These are phyloP conservation scores for Magnusiomyces fungicola DNA, from an alignment of 1,139 yeast species.

Conservation along the genomic window DNA sequence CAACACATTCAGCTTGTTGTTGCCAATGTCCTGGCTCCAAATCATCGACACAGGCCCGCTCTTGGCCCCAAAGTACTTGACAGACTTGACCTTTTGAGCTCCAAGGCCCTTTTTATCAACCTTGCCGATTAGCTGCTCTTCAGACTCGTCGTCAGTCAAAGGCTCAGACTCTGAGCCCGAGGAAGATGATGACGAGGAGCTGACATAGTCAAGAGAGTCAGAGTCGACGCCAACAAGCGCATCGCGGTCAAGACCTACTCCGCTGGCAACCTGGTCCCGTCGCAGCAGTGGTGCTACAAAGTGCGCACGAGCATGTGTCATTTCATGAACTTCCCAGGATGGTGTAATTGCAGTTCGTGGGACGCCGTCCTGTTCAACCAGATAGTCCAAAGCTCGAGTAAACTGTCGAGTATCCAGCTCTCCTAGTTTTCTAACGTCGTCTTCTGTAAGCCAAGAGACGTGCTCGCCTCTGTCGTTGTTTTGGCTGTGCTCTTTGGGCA, in stretches of 20 bases:
- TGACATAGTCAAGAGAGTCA: conserved; percentile 11
- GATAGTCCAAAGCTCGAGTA: conserved; percentile 25
- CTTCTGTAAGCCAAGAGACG: not conserved
- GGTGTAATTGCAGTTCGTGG: conserved; percentile 32
- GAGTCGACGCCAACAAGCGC: too few relatives aligned
- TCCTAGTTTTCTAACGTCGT: not conserved
- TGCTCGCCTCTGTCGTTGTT: not conserved
- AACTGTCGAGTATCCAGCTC: not conserved
- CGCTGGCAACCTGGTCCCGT: conserved; percentile 8
- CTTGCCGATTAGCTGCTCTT: too few relatives aligned
- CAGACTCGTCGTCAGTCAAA: not conserved
- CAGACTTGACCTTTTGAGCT: not conserved
- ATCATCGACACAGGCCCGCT: conserved; percentile 34
- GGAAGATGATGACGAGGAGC: too few relatives aligned
- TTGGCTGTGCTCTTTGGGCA: not conserved
- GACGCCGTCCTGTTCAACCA: conserved; percentile 29
- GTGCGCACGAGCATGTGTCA: conserved; percentile 40
- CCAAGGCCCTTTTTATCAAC: not conserved
- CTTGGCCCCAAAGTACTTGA: conserved; percentile 31
- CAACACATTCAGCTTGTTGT: conserved; percentile 31
- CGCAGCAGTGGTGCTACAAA: conserved; percentile 27
- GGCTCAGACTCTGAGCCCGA: too few relatives aligned
- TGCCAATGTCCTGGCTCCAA: conserved; percentile 44
- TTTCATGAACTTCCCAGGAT: conserved; percentile 25
- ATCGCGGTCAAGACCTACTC: too few relatives aligned